phyloP scores from a whole-genome alignment of 768 basidiomycete species.

The Neoboletus subvelutipes region DNA sequence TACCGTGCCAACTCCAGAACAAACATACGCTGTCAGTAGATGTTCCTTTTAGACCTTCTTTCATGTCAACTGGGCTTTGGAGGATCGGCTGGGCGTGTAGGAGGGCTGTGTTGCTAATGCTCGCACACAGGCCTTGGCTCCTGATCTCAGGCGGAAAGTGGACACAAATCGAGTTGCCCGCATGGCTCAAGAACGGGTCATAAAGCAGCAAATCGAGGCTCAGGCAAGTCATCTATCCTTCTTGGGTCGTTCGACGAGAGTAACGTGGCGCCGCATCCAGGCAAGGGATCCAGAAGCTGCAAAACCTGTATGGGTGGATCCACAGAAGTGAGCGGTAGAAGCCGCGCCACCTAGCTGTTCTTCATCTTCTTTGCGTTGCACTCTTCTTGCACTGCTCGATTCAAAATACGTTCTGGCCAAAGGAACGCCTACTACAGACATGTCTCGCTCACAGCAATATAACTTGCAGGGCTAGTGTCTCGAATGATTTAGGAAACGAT shows the following conservation, averaged over 20 bases:
- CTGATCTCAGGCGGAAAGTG: conserved; percentile 62
- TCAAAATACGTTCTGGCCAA: conserved; percentile 1
- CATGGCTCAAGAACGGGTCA: conserved; percentile 51
- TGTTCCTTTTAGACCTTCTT: not conserved
- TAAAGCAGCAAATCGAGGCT: conserved; percentile 49
- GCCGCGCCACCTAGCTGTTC: not conserved
- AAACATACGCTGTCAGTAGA: conserved; percentile 35
- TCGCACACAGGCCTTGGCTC: conserved; percentile 52
- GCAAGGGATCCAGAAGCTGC: conserved; percentile 26
- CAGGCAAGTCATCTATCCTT: conserved; percentile 42
- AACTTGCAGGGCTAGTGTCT: not conserved
- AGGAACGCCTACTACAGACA: not conserved
- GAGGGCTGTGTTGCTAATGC: conserved; percentile 1
- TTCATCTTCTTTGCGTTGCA: conserved; percentile 1
- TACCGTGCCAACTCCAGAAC: conserved; percentile 37
- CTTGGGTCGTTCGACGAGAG: conserved; percentile 1
- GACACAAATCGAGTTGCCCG: conserved; percentile 57
- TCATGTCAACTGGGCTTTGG: not conserved
- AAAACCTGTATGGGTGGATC: conserved; percentile 37
- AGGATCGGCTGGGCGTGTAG: not conserved
- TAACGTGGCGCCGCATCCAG: conserved; percentile 15
- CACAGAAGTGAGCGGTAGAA: conserved; percentile 17
- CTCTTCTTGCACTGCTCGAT: conserved; percentile 2
- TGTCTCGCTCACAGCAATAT: conserved; percentile 3
- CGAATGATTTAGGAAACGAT: not conserved